These are phyloP conservation scores for Eucalyptus cloeziana DNA, from an alignment of 345 rosid species.

Conservation along the genomic window DNA sequence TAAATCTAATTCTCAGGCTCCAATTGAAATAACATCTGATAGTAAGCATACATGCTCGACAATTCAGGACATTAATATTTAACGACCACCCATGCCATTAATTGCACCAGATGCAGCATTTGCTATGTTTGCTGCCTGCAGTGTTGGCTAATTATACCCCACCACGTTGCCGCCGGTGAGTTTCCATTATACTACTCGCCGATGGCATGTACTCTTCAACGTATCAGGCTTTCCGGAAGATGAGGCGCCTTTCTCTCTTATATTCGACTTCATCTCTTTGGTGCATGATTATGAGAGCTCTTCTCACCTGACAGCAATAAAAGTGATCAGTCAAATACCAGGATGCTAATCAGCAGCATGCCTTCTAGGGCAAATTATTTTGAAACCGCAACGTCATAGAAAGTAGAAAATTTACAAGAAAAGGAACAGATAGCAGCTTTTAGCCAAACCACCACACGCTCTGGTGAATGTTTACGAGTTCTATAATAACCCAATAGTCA, in stretches of 20 bases:
- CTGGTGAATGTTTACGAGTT: background rate
- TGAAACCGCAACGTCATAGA: background rate
- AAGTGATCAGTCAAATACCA: background rate
- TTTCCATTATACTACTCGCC: background rate
- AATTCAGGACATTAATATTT: background rate
- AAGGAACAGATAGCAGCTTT: background rate
- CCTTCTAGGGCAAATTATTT: background rate
- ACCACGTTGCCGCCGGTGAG: background rate
- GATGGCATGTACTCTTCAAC: background rate
- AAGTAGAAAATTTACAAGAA: background rate
- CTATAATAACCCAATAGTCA: background rate
- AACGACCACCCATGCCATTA: background rate
- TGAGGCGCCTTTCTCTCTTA: constrained; percentile 73
- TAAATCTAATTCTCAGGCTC: background rate
- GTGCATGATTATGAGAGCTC: constrained; percentile 95
- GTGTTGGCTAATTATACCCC: background rate
- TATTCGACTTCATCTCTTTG: constrained; percentile 98
- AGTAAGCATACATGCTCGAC: background rate
- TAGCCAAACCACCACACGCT: background rate
- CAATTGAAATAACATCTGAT: background rate
- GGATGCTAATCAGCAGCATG: background rate
- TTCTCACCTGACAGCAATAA: constrained; percentile 36
- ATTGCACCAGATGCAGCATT: background rate
- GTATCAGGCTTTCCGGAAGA: constrained; percentile 54
- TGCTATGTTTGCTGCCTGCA: background rate